Evolutionary conservation across 2,329 filamentous ascomycete species (phyloP), one percentile per base, ranked within the genome.

Genomic region (Ceratocystis smalleyi): DNA sequence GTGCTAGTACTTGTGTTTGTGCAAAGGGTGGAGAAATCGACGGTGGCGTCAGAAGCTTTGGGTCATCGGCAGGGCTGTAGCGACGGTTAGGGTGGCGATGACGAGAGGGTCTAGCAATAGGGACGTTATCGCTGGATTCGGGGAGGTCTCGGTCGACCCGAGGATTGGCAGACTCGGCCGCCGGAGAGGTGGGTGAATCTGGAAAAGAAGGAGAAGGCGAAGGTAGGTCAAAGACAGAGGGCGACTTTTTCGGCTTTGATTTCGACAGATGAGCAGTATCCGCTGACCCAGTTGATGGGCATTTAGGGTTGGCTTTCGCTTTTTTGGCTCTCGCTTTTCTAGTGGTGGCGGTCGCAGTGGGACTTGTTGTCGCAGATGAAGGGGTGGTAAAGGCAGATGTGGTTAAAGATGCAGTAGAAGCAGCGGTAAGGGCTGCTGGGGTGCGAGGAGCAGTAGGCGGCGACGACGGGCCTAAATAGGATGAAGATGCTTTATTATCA

Each of bases 231-330:
- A 35, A 24, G 27, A 57, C 7, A 8, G 27, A 30, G 59, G 59
- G 59, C 51, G 51, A 64, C 54, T 64, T 59, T 64, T 64, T 64
- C 35, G 35, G 35, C 35, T 40, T 40, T 40, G 35, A 40, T 40
- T 40, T 40, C 43, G 24, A 64, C 35, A 63, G 49, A 47, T 59
- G 59, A 45, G 30, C 54, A 45, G 30, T 47, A 40, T 27, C 62
- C 32, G 40, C 49, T 40, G 62, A 59, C 62, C 51, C 54, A 66
- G 55, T 47, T 51, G 55, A 40, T 30, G 45, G 64, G 51, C 15
- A 63, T 55, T 61, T 64, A 63, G 61, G 62, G 64, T 63, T 66
- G 35, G 64, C 30, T 32, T 40, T 40, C 15, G 35, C 35, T 40
- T 40, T 40, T 40, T 40, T 40, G 35, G 35, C 35, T 40, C 10